Conservation (phyloP, 2,329 filamentous ascomycete genomes). For the Alternaria sp. region DNA sequence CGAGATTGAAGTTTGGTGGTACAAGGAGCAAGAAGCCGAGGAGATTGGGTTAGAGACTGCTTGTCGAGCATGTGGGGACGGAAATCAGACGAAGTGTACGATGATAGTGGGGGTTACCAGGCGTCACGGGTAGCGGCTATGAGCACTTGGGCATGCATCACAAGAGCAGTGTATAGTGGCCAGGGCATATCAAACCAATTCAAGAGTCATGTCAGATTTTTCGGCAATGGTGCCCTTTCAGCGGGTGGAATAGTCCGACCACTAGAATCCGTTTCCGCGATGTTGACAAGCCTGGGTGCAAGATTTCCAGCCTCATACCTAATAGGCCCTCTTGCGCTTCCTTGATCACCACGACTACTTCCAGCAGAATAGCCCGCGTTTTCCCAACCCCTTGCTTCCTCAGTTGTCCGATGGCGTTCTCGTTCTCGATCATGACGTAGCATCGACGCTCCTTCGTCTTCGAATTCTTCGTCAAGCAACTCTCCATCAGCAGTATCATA, state of each 20-base stretch:
- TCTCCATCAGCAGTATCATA: constrained; percentile 75
- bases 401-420: constrained; percentile 30
- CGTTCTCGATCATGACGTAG: constrained; percentile 52
- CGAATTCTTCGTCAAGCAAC: constrained; percentile 64
- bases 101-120: neutral
- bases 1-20: constrained; percentile 94
- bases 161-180: constrained; percentile 1
- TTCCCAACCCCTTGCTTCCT: constrained; percentile 38
- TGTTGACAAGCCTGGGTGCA: constrained; percentile 41
- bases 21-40: constrained; percentile 84
- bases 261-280: constrained; percentile 52
- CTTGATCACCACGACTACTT: constrained; percentile 40
- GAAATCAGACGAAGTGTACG: neutral
- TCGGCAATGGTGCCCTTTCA: constrained; percentile 54
- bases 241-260: constrained; percentile 52
- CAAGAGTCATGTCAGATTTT: constrained; percentile 42
- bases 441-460: constrained; percentile 66
- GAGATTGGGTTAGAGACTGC: constrained; percentile 68
- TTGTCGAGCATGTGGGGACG: neutral
- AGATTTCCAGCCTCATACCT: constrained; percentile 37
- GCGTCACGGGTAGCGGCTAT: neutral
- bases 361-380: constrained; percentile 37
- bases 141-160: neutral
- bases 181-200: constrained; percentile 6
- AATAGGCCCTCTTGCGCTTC: constrained; percentile 44